phyloP scores from a whole-genome alignment of 1,284 basidiomycete genomes.

The Kalmanozyma brasiliensis region DNA sequence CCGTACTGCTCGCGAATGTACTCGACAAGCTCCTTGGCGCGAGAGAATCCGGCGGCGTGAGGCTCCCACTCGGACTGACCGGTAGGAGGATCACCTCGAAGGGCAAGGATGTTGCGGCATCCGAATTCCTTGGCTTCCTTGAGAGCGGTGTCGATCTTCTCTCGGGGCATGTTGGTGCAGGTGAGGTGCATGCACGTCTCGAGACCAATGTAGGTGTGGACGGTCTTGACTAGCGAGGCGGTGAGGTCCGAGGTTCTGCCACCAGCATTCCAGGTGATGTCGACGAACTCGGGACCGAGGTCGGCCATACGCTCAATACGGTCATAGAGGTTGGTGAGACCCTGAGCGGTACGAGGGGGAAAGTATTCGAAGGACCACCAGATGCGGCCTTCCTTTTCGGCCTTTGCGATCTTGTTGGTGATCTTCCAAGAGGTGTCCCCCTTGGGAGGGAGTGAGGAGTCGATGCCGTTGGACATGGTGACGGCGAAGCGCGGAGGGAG shows the following conservation, averaged over 20 bases:
- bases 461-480: constrained; percentile 34
- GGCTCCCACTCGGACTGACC: constrained; percentile 71
- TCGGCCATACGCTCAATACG: constrained; percentile 97
- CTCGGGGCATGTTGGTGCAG: constrained; percentile 77
- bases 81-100: constrained; percentile 75
- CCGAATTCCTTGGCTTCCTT: constrained; percentile 91
- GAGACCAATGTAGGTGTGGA: constrained; percentile 67
- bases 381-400: constrained; percentile 63
- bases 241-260: constrained; percentile 77
- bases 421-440: constrained; percentile 56
- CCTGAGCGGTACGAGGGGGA: constrained; percentile 93
- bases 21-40: constrained; percentile 63
- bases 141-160: constrained; percentile 91
- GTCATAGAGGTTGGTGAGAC: constrained; percentile 71
- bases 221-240: constrained; percentile 85
- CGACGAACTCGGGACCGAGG: constrained; percentile 95
- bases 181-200: constrained; percentile 68
- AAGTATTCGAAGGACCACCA: constrained; percentile 87
- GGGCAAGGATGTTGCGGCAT: constrained; percentile 92
- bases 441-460: constrained; percentile 27
- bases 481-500: not conserved
- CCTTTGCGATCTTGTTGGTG: constrained; percentile 66
- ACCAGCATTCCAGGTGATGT: constrained; percentile 98
- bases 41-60: constrained; percentile 64
- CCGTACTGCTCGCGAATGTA: constrained; percentile 65